These are phyloP conservation scores for Pyrenophora graminea DNA, from an alignment of 2,329 filamentous ascomycete genomes.

Conservation along the genomic window DNA sequence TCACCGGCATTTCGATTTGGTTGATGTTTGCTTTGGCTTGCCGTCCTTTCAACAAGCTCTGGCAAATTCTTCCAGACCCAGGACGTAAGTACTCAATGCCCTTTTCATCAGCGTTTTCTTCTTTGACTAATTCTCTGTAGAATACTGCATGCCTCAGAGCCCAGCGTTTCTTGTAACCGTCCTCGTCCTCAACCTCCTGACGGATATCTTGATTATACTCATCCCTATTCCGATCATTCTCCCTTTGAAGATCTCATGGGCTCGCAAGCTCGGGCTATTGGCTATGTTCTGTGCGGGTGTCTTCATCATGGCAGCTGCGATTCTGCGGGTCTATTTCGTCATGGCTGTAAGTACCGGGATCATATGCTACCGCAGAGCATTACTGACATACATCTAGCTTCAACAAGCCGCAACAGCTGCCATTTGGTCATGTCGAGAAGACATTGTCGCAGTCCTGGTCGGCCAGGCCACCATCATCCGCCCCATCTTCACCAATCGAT, in stretches of 20 bases:
- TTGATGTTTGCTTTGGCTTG: constrained; percentile 31
- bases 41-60: constrained; percentile 42
- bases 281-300: constrained; percentile 42
- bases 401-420: constrained; percentile 28
- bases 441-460: constrained; percentile 47
- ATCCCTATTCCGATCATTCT: constrained; percentile 45
- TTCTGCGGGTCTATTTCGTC: constrained; percentile 32
- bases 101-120: neutral
- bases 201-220: constrained; percentile 44
- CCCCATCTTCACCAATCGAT: constrained; percentile 26
- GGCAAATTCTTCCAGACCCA: constrained; percentile 47
- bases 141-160: constrained; percentile 42
- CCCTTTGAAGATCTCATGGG: constrained; percentile 32
- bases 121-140: neutral
- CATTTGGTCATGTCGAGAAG: constrained; percentile 49
- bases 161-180: constrained; percentile 39
- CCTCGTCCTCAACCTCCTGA: constrained; percentile 41
- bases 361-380: neutral
- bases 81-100: constrained; percentile 34
- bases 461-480: constrained; percentile 46
- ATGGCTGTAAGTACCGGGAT: constrained; percentile 29
- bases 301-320: constrained; percentile 43
- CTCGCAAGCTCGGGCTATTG: constrained; percentile 37
- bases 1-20: constrained; percentile 32
- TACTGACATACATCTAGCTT: constrained; percentile 2